These are phyloP conservation scores for Fusarium anguioides DNA, from an alignment of 2,329 filamentous ascomycete genomes.

Conservation along the genomic window DNA sequence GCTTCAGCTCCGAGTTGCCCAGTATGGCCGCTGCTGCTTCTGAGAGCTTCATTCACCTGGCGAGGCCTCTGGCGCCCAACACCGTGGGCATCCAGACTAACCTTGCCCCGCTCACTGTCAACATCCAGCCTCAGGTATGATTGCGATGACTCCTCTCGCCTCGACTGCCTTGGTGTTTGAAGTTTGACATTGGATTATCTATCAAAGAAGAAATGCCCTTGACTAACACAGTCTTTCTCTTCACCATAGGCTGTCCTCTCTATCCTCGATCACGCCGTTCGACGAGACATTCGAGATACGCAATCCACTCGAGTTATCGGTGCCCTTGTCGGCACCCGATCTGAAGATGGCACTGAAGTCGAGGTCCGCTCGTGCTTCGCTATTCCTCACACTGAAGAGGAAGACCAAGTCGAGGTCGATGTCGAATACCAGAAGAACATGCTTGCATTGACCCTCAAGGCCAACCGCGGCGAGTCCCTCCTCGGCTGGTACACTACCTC, in stretches of 20 bases:
- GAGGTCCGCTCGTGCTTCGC: constrained; percentile 97
- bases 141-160: constrained; percentile 31
- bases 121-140: constrained; percentile 92
- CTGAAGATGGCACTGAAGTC: constrained; percentile 96
- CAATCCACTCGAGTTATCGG: constrained; percentile 97
- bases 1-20: constrained; percentile 51
- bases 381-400: constrained; percentile 97
- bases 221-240: constrained; percentile 23
- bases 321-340: constrained; percentile 90
- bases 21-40: constrained; percentile 82
- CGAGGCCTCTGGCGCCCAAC: constrained; percentile 88
- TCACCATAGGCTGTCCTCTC: constrained; percentile 72
- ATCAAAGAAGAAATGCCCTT: neutral
- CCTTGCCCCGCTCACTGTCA: constrained; percentile 91
- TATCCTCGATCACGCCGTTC: constrained; percentile 92
- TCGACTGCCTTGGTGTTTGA: constrained; percentile 9
- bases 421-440: constrained; percentile 99
- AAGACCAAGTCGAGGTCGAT: constrained; percentile 98
- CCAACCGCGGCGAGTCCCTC: constrained; percentile 90
- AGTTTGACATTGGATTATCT: neutral
- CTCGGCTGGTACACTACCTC: constrained; percentile 99
- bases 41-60: constrained; percentile 93
- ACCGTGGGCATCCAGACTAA: constrained; percentile 82
- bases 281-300: constrained; percentile 78
- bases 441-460: constrained; percentile 93